Percentiles rank a stretch among this genome's conserved stretches.
Evolutionary conservation across 306 rosid species (phyloP).

Genomic region (Styphnolobium japonicum): DNA sequence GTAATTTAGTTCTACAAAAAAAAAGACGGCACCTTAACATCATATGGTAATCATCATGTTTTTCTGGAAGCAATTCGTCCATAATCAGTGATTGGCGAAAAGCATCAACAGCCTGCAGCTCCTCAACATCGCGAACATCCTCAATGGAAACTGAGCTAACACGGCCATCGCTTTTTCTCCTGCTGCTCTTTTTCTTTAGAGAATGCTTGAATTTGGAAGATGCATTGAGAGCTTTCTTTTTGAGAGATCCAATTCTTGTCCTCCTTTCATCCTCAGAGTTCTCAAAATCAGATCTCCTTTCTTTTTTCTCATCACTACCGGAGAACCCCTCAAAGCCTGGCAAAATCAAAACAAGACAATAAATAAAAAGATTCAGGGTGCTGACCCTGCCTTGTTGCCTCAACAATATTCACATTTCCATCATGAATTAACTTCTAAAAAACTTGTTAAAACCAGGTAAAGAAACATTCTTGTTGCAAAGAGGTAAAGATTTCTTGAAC

Average conservation of each 20-base stretch:
- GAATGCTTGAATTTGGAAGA: conserved; percentile 89
- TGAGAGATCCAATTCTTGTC: conserved; percentile 82
- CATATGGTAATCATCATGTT: conserved; percentile 85
- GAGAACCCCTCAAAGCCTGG: conserved; percentile 94
- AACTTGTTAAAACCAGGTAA: neutral
- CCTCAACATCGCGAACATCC: conserved; percentile 89
- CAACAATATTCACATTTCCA: neutral
- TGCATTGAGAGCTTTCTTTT: conserved; percentile 94
- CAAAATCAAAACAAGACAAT: neutral
- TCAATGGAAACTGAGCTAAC: conserved; percentile 97
- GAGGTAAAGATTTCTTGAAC: neutral
- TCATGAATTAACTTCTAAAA: neutral
- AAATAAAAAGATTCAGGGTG: neutral
- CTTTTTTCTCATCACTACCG: conserved; percentile 90
- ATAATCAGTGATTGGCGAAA: conserved; percentile 68
- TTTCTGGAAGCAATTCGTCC: conserved; percentile 82
- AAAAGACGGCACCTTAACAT: conserved; percentile 68
- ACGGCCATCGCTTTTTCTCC: conserved; percentile 80
- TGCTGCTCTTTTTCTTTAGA: conserved; percentile 81
- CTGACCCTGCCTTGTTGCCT: neutral
- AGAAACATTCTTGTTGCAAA: neutral
- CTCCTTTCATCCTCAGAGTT: conserved; percentile 94
- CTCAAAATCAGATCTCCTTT: conserved; percentile 89
- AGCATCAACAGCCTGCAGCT: conserved; percentile 75
- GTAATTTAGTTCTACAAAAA: neutral